A percentile compares a stretch with the other conserved stretches of the same genome.
These are phyloP conservation scores for Psilocybe mexicana DNA, from an alignment of 1,284 basidiomycete species.

Conservation along the genomic window DNA sequence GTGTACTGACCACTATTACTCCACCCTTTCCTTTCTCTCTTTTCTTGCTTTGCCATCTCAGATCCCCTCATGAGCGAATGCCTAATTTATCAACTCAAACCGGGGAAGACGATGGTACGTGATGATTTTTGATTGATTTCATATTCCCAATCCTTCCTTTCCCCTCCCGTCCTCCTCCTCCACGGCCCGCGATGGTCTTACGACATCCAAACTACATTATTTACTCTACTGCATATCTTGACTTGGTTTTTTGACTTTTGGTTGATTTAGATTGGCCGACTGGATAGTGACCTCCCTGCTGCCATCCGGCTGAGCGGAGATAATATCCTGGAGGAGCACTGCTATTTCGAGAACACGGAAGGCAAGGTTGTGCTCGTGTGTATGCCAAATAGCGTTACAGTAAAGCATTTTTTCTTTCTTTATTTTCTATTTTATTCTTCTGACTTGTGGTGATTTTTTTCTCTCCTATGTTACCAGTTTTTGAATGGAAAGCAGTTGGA, in stretches of 20 bases:
- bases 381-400: conserved; percentile 81
- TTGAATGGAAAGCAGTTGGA: conserved; percentile 89
- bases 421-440: conserved; percentile 11
- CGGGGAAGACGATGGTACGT: conserved; percentile 76
- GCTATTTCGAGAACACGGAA: conserved; percentile 85
- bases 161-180: neutral
- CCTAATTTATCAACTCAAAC: conserved; percentile 93
- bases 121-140: neutral
- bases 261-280: conserved; percentile 66
- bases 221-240: neutral
- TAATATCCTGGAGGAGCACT: conserved; percentile 92
- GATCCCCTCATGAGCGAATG: conserved; percentile 92
- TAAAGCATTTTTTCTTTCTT: conserved; percentile 38
- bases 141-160: no score
- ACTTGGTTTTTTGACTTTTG: conserved; percentile 4
- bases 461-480: conserved; percentile 49
- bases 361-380: conserved; percentile 84
- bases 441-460: conserved; percentile 6
- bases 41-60: conserved; percentile 27
- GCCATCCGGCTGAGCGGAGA: conserved; percentile 92
- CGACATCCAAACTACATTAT: conserved; percentile 1
- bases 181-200: conserved; percentile 5
- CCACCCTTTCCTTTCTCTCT: neutral
- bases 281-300: conserved; percentile 79
- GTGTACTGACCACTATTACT: neutral